These are phyloP conservation scores for Ehretia macrophylla DNA, from an alignment of 257 asterid genomes.

Conservation along the genomic window DNA sequence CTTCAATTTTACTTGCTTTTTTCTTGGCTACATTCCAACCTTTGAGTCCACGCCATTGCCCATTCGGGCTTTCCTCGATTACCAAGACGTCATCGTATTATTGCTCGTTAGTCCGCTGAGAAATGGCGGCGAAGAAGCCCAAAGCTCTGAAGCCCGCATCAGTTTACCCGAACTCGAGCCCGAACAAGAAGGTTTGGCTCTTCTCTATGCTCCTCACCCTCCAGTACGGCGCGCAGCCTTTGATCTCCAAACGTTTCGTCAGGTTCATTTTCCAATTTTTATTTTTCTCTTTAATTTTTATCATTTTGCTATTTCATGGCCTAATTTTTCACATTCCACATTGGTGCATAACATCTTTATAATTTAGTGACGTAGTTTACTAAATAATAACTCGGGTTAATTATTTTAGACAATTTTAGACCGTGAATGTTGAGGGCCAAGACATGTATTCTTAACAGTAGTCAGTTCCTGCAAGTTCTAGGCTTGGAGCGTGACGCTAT, in stretches of 20 bases:
- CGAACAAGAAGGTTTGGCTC: constrained; percentile 61
- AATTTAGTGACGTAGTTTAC: too few species aligned
- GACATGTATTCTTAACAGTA: too few species aligned
- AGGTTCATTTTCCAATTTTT: constrained; percentile 31
- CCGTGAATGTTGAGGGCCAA: too few species aligned
- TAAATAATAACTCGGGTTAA: too few species aligned
- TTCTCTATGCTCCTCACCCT: constrained; percentile 64
- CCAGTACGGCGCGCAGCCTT: constrained; percentile 93
- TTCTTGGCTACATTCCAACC: constrained; percentile 2
- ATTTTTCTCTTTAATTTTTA: not conserved
- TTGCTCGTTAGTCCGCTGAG: constrained; percentile 16
- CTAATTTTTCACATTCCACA: not conserved
- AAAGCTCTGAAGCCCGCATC: constrained; percentile 24
- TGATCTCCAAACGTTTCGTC: constrained; percentile 78
- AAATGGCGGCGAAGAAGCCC: constrained; percentile 46
- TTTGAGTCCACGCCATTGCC: constrained; percentile 20
- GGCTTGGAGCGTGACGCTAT: too few species aligned
- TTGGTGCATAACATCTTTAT: too few species aligned
- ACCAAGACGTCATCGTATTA: not conserved
- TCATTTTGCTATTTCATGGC: not conserved
- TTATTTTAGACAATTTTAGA: too few species aligned
- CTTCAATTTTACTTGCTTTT: too few species aligned
- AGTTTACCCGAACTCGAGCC: constrained; percentile 23
- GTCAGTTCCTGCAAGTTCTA: too few species aligned
- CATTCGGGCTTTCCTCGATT: constrained; percentile 12